Evolutionary conservation across 2,329 filamentous ascomycete species (phyloP).

Genomic region (Zymoseptoria pseudotritici): DNA sequence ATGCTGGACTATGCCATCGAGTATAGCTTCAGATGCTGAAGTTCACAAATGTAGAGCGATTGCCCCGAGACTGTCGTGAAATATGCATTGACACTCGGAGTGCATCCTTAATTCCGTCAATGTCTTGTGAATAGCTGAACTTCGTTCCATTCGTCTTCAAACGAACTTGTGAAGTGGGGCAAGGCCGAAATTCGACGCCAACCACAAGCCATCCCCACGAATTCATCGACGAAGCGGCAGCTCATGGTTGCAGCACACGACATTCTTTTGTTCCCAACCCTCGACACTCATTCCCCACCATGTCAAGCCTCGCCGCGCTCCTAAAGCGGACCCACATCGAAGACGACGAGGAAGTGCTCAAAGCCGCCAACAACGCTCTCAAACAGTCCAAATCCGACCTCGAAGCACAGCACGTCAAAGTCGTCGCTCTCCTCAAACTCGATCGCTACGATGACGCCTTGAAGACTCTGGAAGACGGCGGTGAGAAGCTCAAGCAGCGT

Average conservation of each 20-base stretch:
- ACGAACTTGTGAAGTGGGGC: too few species aligned
- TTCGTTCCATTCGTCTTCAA: too few species aligned
- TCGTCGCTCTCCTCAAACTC: conserved; percentile 70
- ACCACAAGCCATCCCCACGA: too few species aligned
- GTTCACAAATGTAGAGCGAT: background rate
- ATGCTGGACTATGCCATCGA: background rate
- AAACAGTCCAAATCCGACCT: conserved; percentile 52
- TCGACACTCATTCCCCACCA: background rate
- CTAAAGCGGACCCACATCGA: conserved; percentile 52
- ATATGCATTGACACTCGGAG: too few species aligned
- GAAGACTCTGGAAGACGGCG: conserved; percentile 57
- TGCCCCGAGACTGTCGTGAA: too few species aligned
- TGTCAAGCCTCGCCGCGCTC: conserved; percentile 41
- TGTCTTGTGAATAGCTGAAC: too few species aligned
- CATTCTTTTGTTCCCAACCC: background rate
- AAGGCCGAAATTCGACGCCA: too few species aligned
- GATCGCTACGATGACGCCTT: conserved; percentile 75
- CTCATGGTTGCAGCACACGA: background rate
- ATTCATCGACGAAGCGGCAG: background rate
- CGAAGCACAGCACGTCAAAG: conserved; percentile 60
- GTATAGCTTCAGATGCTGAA: background rate
- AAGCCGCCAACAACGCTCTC: conserved; percentile 51
- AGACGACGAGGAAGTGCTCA: conserved; percentile 69
- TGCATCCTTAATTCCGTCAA: too few species aligned
- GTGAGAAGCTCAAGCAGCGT: conserved; percentile 51